Evolutionary conservation across 352 stramenopile species (phyloP).

Genomic region (Pythium pyrilobum): DNA sequence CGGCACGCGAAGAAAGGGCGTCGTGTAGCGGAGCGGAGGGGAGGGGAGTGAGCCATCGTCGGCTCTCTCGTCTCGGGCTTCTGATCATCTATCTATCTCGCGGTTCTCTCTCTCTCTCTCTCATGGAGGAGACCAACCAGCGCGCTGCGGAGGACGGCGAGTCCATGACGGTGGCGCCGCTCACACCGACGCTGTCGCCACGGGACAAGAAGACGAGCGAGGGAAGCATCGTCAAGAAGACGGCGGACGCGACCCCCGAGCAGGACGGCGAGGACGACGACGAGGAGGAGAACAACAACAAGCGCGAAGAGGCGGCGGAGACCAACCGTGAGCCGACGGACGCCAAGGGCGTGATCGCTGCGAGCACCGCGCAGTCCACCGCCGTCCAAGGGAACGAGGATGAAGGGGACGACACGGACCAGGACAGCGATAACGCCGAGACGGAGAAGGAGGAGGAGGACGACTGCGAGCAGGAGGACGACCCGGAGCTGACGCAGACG

Average conservation of each 20-base stretch:
- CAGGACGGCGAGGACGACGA: not conserved
- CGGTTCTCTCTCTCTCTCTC: too few species aligned
- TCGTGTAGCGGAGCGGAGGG: too few species aligned
- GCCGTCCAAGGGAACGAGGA: not conserved
- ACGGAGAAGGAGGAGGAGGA: slow-evolving; percentile 19
- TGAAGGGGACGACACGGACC: not conserved
- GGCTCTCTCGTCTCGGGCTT: too few species aligned
- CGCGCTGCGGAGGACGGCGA: not conserved
- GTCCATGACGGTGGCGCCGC: not conserved
- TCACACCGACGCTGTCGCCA: slow-evolving; percentile 1
- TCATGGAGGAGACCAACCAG: not conserved
- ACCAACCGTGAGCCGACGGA: too few species aligned
- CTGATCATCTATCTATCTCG: too few species aligned
- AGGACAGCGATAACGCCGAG: slow-evolving; percentile 14
- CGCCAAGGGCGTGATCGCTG: not conserved
- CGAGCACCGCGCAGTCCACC: not conserved
- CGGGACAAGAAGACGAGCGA: not conserved
- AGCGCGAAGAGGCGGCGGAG: not conserved
- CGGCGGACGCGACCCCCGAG: not conserved
- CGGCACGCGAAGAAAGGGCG: too few species aligned
- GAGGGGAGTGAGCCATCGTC: too few species aligned
- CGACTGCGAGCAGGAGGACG: slow-evolving; percentile 3
- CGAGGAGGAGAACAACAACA: not conserved
- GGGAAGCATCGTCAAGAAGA: too few species aligned
- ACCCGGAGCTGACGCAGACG: not conserved